Percentiles rank a stretch among this genome's conserved stretches.
Conservation (phyloP, 2,329 filamentous ascomycete genomes). For the Hypoxylon sp. region DNA sequence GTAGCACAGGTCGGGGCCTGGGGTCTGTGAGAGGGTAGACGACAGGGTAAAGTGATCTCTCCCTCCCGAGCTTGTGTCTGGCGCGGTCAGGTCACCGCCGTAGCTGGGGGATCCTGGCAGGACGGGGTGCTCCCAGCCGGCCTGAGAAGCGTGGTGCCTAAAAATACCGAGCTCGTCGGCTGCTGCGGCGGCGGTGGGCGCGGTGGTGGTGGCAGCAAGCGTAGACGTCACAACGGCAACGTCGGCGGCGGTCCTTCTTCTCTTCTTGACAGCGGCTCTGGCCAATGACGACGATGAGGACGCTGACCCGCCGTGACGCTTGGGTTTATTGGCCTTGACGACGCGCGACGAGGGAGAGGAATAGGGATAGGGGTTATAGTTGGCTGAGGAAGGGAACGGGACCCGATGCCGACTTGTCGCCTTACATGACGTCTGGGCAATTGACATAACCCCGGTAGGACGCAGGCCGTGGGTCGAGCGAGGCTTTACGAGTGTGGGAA, state of each 20-base stretch:
- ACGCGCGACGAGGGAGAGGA: slow-evolving; percentile 14
- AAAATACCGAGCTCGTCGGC: slow-evolving; percentile 12
- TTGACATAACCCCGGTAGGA: slow-evolving; percentile 29
- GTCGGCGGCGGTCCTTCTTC: slow-evolving; percentile 13
- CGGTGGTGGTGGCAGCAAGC: neutral
- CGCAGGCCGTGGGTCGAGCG: slow-evolving; percentile 12
- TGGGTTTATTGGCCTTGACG: slow-evolving; percentile 24
- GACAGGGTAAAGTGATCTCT: slow-evolving; percentile 22
- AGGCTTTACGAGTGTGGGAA: slow-evolving; percentile 21
- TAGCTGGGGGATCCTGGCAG: slow-evolving; percentile 6
- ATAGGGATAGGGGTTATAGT: slow-evolving; percentile 16
- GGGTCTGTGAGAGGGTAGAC: slow-evolving; percentile 23
- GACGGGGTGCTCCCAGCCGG: slow-evolving; percentile 16
- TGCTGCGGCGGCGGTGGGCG: slow-evolving; percentile 10
- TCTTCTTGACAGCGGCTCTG: slow-evolving; percentile 5
- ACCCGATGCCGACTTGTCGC: slow-evolving; percentile 29
- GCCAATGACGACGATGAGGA: slow-evolving; percentile 25
- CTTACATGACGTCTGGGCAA: slow-evolving; percentile 32
- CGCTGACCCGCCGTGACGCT: slow-evolving; percentile 10
- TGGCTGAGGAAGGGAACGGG: slow-evolving; percentile 15
- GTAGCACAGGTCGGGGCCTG: slow-evolving; percentile 5
- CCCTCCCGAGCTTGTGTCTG: slow-evolving; percentile 5
- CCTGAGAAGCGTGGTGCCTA: slow-evolving; percentile 14
- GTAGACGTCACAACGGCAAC: slow-evolving; percentile 14
- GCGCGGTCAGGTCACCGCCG: slow-evolving; percentile 10